Evolutionary conservation across 169 alveolate species (phyloP).

Genomic region (Cryptosporidium ryanae): DNA sequence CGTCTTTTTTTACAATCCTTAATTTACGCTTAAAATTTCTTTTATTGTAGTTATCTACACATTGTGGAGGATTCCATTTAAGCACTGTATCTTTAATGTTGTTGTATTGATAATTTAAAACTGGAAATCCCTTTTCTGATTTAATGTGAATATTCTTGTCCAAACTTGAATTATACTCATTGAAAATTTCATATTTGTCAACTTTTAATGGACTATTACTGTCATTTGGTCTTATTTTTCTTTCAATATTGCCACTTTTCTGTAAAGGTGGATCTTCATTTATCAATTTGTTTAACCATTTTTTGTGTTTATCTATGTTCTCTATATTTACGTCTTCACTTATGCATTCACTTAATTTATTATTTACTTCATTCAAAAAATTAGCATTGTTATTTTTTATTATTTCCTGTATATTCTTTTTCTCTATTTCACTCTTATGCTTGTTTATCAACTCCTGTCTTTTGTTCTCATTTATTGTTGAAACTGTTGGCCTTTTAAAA

Average conservation of each 20-base stretch:
- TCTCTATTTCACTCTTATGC: conserved; percentile 3
- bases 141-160: conserved; percentile 4
- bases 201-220: too few relatives aligned
- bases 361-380: neutral
- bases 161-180: neutral
- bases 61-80: conserved; percentile 67
- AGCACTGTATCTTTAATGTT: conserved; percentile 24
- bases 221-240: too few relatives aligned
- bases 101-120: conserved; percentile 41
- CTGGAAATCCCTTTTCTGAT: conserved; percentile 55
- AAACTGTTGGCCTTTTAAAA: conserved; percentile 24
- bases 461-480: conserved; percentile 17
- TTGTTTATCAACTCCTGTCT: conserved; percentile 17
- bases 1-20: conserved; percentile 7
- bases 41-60: conserved; percentile 11
- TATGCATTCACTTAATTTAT: conserved; percentile 7
- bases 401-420: neutral
- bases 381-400: neutral
- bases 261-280: conserved; percentile 24
- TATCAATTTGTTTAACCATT: conserved; percentile 27
- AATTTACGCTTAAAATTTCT: conserved; percentile 15
- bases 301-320: conserved; percentile 33
- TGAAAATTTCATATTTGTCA: neutral
- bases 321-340: neutral
- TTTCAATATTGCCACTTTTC: neutral